phyloP scores from a whole-genome alignment of 2,329 filamentous ascomycete genomes.

The Fusarium nanum region DNA sequence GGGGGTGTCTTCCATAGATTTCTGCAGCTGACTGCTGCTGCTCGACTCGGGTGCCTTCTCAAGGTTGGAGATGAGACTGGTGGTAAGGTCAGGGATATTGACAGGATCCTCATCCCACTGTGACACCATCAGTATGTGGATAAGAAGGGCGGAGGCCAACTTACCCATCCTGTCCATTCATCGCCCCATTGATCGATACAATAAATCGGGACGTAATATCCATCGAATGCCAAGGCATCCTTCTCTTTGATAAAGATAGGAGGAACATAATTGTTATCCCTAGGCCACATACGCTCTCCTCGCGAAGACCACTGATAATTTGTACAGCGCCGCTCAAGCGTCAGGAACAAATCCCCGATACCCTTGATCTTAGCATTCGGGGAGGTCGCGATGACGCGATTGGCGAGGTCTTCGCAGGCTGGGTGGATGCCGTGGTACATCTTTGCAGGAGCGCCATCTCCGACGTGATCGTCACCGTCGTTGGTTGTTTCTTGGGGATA shows the following conservation, averaged over 20 bases:
- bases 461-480: background rate
- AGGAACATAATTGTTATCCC: background rate
- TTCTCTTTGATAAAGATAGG: background rate
- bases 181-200: background rate
- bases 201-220: background rate
- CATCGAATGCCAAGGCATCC: accelerated
- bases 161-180: conserved; percentile 14
- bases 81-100: conserved; percentile 3
- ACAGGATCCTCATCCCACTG: conserved; percentile 11
- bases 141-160: accelerated
- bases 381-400: background rate
- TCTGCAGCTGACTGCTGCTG: background rate
- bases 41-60: background rate
- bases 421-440: background rate
- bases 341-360: background rate
- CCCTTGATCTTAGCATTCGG: background rate
- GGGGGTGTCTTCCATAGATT: background rate
- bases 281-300: accelerated
- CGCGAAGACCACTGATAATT: too few relatives aligned
- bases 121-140: background rate
- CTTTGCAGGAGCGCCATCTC: accelerated
- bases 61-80: background rate
- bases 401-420: background rate
- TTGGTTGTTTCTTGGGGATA: background rate
- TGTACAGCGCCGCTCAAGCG: conserved; percentile 1